Evolutionary conservation across 345 rosid species (phyloP), one percentile per base, ranked within the genome.

Genomic region (Hibiscus trionum): DNA sequence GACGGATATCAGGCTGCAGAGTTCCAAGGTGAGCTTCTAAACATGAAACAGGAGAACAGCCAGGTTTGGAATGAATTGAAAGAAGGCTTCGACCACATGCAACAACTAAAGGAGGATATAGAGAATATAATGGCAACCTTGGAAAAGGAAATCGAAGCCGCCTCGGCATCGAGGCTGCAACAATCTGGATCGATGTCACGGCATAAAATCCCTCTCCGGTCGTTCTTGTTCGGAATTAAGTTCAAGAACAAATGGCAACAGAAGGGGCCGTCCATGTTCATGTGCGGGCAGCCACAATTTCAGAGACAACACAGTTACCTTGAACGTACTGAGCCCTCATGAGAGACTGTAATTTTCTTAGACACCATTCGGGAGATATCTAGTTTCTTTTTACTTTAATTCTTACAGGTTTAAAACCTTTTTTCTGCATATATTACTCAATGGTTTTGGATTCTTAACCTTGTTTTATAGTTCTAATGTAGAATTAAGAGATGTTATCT

Each of bases 191-290:
- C 26, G 15, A 79, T 66, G 75, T 37, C 61, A 49, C 65, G 80
- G 70, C 39, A 87, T 2, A 84, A 90, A 78, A 84, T 94, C 64
- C 97, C 97, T 11, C 72, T 94, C 76, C 72, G 90, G 14, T 90
- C 93, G 10, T 91, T 94, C 93, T 76, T 91, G 74, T 94, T 94
- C 12, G 98, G 98, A 61, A 93, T 84, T 33, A 94, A 88, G 84
- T 73, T 86, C 72, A 94, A 86, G 89, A 88, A 76, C 80, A 79
- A 80, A 39, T 82, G 70, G 77, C 75, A 80, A 42, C 77, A 78
- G 65, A 88, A 80, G 82, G 80, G 82, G 10, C 5, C 70, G 3
- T 56, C 61, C 0, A 56, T 56, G 29, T 21, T 21, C 11, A 26
- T 26, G 4, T 55, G 60, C 29, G 61, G 61, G 61, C 29, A 56